These are phyloP conservation scores for Phialophora tarda DNA, from an alignment of 2,329 filamentous ascomycete genomes.

Conservation along the genomic window DNA sequence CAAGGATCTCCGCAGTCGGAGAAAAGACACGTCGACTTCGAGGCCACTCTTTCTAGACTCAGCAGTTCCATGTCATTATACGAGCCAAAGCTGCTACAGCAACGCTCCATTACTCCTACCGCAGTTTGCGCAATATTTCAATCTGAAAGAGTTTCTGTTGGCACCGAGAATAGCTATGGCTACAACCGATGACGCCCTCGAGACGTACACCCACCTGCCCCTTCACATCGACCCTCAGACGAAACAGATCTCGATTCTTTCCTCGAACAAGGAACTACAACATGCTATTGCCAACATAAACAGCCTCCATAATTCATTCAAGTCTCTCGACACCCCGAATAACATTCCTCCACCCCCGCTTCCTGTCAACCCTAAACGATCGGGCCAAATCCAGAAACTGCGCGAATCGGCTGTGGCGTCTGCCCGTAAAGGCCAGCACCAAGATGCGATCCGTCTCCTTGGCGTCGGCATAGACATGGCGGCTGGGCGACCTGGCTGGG, in stretches of 20 bases:
- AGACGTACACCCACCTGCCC: constrained; percentile 76
- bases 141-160: neutral
- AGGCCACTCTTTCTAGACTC: neutral
- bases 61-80: neutral
- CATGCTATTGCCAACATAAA: constrained; percentile 77
- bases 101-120: neutral
- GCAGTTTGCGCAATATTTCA: neutral
- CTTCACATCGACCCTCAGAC: constrained; percentile 80
- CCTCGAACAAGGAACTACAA: constrained; percentile 58
- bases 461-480: constrained; percentile 90
- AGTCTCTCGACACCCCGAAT: constrained; percentile 67
- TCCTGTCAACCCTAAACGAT: constrained; percentile 90
- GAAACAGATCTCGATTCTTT: constrained; percentile 70
- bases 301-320: constrained; percentile 74
- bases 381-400: constrained; percentile 84
- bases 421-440: constrained; percentile 76
- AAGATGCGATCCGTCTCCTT: constrained; percentile 81
- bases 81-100: neutral
- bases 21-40: constrained; percentile 15
- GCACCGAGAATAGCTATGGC: constrained; percentile 30
- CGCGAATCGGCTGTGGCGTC: constrained; percentile 84
- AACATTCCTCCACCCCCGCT: constrained; percentile 81
- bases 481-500: constrained; percentile 79
- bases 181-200: constrained; percentile 38
- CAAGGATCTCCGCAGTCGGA: neutral